Conservation (phyloP, 164 flowering plant genomes). For the Berberis thunbergii region DNA sequence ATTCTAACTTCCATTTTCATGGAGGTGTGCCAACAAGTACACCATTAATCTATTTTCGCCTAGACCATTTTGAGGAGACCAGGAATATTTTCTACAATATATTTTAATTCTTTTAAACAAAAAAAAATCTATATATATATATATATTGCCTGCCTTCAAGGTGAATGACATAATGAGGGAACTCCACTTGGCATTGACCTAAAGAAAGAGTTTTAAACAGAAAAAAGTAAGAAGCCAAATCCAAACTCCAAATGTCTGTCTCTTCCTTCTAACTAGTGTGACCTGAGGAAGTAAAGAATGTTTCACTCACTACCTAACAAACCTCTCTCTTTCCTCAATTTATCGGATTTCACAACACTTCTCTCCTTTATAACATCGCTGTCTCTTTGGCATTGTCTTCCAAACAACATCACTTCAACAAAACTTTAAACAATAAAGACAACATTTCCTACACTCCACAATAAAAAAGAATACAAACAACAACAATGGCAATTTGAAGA, state of each 20-base stretch:
- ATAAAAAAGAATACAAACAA: not conserved
- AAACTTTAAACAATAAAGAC: not conserved
- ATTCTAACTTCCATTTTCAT: not conserved
- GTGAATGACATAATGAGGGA: too few species aligned
- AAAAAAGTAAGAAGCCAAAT: too few species aligned
- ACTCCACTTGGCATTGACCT: too few species aligned
- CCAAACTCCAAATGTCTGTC: too few species aligned
- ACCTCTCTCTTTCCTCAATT: slow-evolving; percentile 5
- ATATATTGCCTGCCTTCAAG: too few species aligned
- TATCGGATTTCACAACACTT: slow-evolving; percentile 16
- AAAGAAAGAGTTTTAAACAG: too few species aligned
- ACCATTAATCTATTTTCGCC: too few species aligned
- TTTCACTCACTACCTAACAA: slow-evolving; percentile 4
- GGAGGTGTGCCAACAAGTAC: not conserved
- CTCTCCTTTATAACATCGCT: slow-evolving; percentile 16
- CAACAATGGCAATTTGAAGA: not conserved
- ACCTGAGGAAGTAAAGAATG: not conserved
- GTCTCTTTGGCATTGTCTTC: slow-evolving; percentile 5
- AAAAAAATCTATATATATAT: too few species aligned
- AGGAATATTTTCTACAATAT: too few species aligned
- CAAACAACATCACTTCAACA: not conserved
- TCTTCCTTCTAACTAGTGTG: slow-evolving; percentile 1
- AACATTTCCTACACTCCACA: not conserved
- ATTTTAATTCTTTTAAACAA: too few species aligned
- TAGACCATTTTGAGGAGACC: too few species aligned